phyloP scores from a whole-genome alignment of 805 yeast species.

The Metschnikowia matae region DNA sequence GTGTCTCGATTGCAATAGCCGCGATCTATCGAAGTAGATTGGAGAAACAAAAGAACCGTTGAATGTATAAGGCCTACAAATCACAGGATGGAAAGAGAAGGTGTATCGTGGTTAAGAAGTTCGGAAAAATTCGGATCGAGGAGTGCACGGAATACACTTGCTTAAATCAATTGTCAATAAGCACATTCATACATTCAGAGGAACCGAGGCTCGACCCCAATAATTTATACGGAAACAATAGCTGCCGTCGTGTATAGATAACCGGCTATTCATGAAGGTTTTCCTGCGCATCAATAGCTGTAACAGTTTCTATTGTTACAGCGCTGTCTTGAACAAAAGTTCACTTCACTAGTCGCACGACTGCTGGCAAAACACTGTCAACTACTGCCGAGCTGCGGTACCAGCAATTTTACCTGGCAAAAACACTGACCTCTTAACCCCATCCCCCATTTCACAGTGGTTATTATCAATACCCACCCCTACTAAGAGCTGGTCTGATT shows the following conservation, averaged over 20 bases:
- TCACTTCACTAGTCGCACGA: background rate
- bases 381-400: background rate
- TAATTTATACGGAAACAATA: background rate
- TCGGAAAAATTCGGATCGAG: background rate
- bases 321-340: background rate
- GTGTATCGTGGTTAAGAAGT: background rate
- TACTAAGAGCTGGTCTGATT: too few species aligned
- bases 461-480: too few species aligned
- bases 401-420: background rate
- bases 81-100: too few species aligned
- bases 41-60: background rate
- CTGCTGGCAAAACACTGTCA: background rate
- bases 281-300: background rate
- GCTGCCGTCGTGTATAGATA: background rate
- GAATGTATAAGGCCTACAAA: background rate
- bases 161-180: background rate
- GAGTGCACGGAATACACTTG: background rate
- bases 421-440: background rate
- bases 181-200: background rate
- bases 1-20: background rate
- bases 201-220: background rate
- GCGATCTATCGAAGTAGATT: background rate
- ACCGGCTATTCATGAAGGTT: background rate
- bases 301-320: background rate
- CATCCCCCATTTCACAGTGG: too few species aligned